Conservation (phyloP, 768 basidiomycete genomes). For the Coprinellus micaceus region DNA sequence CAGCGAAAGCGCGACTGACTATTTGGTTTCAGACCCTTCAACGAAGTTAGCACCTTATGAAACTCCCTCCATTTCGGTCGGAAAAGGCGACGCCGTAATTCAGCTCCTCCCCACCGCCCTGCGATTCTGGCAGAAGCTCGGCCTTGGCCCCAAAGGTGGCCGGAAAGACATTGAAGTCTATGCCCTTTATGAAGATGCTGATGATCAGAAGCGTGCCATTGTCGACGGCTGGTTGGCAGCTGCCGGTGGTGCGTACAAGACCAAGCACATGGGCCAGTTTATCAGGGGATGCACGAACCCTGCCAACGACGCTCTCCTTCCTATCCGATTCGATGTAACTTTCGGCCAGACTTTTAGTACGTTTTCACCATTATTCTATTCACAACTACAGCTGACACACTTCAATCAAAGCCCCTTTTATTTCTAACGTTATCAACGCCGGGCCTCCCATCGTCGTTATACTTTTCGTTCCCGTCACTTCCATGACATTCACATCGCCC, state of each 20-base stretch:
- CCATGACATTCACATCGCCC: conserved; percentile 62
- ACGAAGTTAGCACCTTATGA: conserved; percentile 32
- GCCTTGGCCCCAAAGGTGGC: conserved; percentile 66
- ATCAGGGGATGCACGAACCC: conserved; percentile 47
- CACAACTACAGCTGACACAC: conserved; percentile 2
- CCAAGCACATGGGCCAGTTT: conserved; percentile 58
- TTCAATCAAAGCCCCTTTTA: conserved; percentile 43
- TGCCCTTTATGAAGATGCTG: conserved; percentile 64
- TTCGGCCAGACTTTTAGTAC: conserved; percentile 65
- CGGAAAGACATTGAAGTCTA: conserved; percentile 67
- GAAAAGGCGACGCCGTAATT: conserved; percentile 66
- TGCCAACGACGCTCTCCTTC: conserved; percentile 53
- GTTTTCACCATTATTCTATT: conserved; percentile 13
- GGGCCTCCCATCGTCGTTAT: conserved; percentile 58
- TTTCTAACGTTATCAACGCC: conserved; percentile 37
- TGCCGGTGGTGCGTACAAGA: conserved; percentile 51
- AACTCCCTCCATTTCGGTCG: conserved; percentile 57
- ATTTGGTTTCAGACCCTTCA: conserved; percentile 1
- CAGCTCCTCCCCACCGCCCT: conserved; percentile 67
- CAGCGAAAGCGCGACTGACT: not conserved
- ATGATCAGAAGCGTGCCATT: conserved; percentile 40
- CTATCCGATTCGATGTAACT: conserved; percentile 59
- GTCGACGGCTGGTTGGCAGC: conserved; percentile 60
- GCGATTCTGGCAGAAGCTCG: conserved; percentile 85
- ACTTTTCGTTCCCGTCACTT: conserved; percentile 56